Percentiles rank a stretch among this genome's conserved stretches.
Conservation (phyloP, 495 filamentous ascomycete genomes). For the Talaromyces ruber region DNA sequence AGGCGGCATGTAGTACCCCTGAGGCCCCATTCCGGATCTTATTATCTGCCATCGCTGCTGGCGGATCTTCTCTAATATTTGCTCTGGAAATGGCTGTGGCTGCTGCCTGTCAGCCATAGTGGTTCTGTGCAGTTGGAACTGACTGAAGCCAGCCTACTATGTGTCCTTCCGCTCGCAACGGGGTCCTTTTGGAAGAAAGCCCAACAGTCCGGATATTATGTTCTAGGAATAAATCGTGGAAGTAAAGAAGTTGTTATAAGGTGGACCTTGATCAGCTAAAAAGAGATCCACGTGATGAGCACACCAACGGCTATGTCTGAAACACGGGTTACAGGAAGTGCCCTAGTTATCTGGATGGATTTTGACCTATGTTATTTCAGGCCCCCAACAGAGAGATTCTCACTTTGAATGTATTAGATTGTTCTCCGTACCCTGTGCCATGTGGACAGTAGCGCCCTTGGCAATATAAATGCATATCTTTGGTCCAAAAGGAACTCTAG, state of each 20-base stretch:
- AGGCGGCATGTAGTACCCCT: neutral
- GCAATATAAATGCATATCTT: neutral
- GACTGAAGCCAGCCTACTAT: neutral
- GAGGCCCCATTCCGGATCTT: neutral
- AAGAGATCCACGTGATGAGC: neutral
- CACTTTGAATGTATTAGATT: too few species aligned
- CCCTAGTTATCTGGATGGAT: too few species aligned
- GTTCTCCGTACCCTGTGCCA: too few species aligned
- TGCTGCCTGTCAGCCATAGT: slow-evolving; percentile 1
- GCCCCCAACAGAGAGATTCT: too few species aligned
- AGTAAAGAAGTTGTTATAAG: neutral
- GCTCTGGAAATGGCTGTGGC: slow-evolving; percentile 3
- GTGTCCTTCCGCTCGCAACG: neutral
- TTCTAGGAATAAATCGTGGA: neutral
- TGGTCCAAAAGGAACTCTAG: neutral
- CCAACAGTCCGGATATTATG: neutral
- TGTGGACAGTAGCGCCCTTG: too few species aligned
- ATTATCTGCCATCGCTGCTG: neutral
- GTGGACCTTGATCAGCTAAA: neutral
- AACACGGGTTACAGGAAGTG: neutral
- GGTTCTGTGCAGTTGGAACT: neutral
- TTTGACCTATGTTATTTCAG: too few species aligned
- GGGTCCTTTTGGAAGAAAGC: neutral
- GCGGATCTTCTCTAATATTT: neutral
- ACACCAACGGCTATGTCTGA: neutral